These are phyloP conservation scores for Gymnopilus junonius DNA, from an alignment of 768 basidiomycete species.

Conservation along the genomic window DNA sequence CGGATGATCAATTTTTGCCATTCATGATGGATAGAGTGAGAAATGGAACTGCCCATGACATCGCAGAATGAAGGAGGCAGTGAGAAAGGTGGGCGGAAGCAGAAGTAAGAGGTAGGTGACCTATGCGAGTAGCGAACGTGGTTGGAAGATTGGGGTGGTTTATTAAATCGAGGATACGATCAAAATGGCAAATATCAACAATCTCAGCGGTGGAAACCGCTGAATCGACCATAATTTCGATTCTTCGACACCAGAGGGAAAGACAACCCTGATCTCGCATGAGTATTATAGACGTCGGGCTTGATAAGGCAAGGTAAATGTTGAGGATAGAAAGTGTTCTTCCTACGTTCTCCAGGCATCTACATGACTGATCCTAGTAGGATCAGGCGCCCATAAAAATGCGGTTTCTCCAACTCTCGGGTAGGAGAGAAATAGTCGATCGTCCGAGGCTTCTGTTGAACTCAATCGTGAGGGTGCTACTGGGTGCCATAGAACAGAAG, in stretches of 20 bases:
- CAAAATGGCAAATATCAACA: background rate
- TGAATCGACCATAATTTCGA: too few relatives aligned
- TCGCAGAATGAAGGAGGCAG: background rate
- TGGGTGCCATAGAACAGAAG: background rate
- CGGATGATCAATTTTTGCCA: background rate
- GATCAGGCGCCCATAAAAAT: slow-evolving; percentile 5
- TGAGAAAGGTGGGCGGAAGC: background rate
- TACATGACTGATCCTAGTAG: background rate
- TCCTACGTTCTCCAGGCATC: too few relatives aligned
- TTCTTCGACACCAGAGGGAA: background rate
- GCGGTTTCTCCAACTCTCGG: background rate
- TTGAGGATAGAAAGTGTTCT: too few relatives aligned
- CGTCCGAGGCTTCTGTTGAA: background rate
- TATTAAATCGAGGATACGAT: background rate
- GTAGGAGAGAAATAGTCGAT: background rate
- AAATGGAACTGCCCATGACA: background rate
- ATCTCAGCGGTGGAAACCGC: too few relatives aligned
- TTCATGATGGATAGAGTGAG: background rate
- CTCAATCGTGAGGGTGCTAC: background rate
- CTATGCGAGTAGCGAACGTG: background rate
- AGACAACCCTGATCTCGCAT: background rate
- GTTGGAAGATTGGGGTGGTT: background rate
- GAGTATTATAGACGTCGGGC: too few relatives aligned
- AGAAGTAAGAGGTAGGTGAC: background rate
- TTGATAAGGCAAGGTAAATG: too few relatives aligned